A percentile compares a stretch with the other conserved stretches of the same genome.
These are phyloP conservation scores for Diaporthe velutina DNA, from an alignment of 2,329 filamentous ascomycete species.

Conservation along the genomic window DNA sequence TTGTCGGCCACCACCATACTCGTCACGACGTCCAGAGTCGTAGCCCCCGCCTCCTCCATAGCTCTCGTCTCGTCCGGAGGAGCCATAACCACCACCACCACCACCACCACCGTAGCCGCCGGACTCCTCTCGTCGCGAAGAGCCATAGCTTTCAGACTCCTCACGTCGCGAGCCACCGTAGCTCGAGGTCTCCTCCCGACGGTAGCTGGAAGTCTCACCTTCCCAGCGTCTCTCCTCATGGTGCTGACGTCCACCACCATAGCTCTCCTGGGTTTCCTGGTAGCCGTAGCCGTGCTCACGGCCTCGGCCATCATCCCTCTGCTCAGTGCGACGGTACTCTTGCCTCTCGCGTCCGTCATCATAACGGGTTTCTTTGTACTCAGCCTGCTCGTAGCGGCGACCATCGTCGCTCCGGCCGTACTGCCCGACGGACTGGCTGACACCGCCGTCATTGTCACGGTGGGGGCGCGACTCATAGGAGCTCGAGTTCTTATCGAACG, in stretches of 20 bases:
- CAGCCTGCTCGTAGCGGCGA: conserved; percentile 70
- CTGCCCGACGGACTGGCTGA: conserved; percentile 72
- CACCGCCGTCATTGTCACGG: conserved; percentile 70
- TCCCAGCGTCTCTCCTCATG: conserved; percentile 66
- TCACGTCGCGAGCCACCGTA: conserved; percentile 41
- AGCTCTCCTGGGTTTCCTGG: conserved; percentile 68
- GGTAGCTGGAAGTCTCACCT: conserved; percentile 44
- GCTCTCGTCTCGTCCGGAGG: conserved; percentile 32
- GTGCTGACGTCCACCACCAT: conserved; percentile 70
- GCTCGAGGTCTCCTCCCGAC: conserved; percentile 46
- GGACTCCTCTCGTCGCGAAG: conserved; percentile 40
- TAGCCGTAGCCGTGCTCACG: conserved; percentile 65
- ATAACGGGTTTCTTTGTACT: conserved; percentile 70
- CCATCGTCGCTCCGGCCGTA: conserved; percentile 65
- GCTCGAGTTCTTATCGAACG: conserved; percentile 62
- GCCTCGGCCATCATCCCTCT: conserved; percentile 59
- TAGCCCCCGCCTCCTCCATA: conserved; percentile 32
- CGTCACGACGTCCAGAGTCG: conserved; percentile 2
- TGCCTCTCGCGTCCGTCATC: conserved; percentile 68
- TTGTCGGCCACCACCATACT: conserved; percentile 39
- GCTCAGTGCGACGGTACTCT: conserved; percentile 74
- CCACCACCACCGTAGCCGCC: conserved; percentile 43
- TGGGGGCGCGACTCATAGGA: conserved; percentile 60
- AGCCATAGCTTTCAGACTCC: conserved; percentile 34
- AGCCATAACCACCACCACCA: conserved; percentile 37